Conservation (phyloP, 352 stramenopile genomes). For the Phytophthora nicotianae region DNA sequence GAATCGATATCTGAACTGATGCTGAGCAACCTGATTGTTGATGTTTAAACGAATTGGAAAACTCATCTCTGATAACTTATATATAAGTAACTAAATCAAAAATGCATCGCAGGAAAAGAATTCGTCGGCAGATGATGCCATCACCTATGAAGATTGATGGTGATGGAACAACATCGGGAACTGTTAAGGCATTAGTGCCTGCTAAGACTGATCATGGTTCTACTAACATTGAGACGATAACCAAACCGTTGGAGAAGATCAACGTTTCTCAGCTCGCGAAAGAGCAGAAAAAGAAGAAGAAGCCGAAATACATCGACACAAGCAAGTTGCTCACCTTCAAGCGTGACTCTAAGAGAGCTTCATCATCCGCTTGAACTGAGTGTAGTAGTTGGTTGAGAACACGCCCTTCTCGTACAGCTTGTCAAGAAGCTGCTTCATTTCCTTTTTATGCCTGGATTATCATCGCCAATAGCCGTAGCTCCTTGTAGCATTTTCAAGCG, state of each 20-base stretch:
- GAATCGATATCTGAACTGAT: too few species aligned
- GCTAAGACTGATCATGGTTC: not conserved
- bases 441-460: too few species aligned
- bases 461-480: too few species aligned
- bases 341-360: not conserved
- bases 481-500: too few species aligned
- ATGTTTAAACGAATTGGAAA: conserved; percentile 4
- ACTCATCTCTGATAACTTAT: not conserved
- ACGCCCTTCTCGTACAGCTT: conserved; percentile 8
- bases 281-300: conserved; percentile 1
- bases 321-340: too few species aligned
- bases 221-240: conserved; percentile 1
- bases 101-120: not conserved
- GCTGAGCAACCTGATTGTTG: not conserved
- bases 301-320: too few species aligned
- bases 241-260: conserved; percentile 2
- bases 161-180: not conserved
- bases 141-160: not conserved
- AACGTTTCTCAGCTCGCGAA: not conserved
- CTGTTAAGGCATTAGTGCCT: not conserved
- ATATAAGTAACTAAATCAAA: not conserved
- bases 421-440: conserved; percentile 10
- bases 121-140: not conserved
- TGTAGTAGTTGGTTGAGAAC: conserved; percentile 4
- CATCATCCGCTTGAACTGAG: conserved; percentile 1